Evolutionary conservation across 2,329 filamentous ascomycete genomes (phyloP).

Genomic region (Rutstroemia sp.): DNA sequence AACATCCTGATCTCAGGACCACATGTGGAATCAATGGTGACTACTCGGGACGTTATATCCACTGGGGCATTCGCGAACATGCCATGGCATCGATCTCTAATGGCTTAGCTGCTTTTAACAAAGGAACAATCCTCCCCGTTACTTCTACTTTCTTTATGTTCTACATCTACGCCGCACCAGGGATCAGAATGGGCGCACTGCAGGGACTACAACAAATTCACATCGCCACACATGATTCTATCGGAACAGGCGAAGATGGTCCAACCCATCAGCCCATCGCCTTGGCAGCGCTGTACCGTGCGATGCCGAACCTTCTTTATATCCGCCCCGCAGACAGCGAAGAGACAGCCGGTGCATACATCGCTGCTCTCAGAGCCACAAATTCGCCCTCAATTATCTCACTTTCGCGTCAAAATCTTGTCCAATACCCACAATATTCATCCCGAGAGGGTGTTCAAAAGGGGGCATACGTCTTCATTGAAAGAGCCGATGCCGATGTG

Average conservation of each 20-base stretch:
- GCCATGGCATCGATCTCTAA: constrained; percentile 53
- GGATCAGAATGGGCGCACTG: constrained; percentile 53
- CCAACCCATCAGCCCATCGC: constrained; percentile 57
- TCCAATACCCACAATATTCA: background rate
- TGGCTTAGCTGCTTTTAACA: constrained; percentile 50
- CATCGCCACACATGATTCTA: constrained; percentile 53
- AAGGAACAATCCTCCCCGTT: constrained; percentile 47
- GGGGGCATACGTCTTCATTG: background rate
- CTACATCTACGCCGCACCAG: constrained; percentile 50
- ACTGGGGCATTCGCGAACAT: constrained; percentile 54
- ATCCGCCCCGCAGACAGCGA: constrained; percentile 53
- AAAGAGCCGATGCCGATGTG: background rate
- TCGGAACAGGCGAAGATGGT: constrained; percentile 53
- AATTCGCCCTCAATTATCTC: background rate
- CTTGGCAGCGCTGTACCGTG: constrained; percentile 48
- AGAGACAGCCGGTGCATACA: constrained; percentile 49
- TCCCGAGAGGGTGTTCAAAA: background rate
- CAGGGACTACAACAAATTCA: constrained; percentile 50
- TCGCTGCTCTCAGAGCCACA: constrained; percentile 18
- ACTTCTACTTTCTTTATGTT: constrained; percentile 59
- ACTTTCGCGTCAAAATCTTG: background rate
- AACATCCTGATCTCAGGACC: constrained; percentile 34
- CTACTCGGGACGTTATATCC: constrained; percentile 48
- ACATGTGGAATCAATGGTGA: constrained; percentile 46
- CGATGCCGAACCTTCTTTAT: constrained; percentile 56